Evolutionary conservation across 306 rosid genomes (phyloP).

Genomic region (Malus domestica): ASM211411v1 NC_041790.1:1623501-1624000

Average conservation of each 20-base stretch:
- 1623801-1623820: slow-evolving; percentile 1
- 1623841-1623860: slow-evolving; percentile 28
- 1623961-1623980: slow-evolving; percentile 23
- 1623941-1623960: slow-evolving; percentile 27
- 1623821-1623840: slow-evolving; percentile 15
- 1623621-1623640: slow-evolving; percentile 58
- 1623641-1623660: slow-evolving; percentile 52
- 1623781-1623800: neutral
- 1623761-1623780: slow-evolving; percentile 16
- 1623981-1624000: slow-evolving; percentile 20
- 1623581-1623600: slow-evolving; percentile 69
- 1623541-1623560: slow-evolving; percentile 32
- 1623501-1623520: neutral
- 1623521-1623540: neutral
- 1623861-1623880: slow-evolving; percentile 8
- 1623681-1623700: slow-evolving; percentile 29
- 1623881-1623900: slow-evolving; percentile 13
- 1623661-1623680: slow-evolving; percentile 17
- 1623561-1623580: slow-evolving; percentile 49
- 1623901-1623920: no score
- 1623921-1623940: neutral
- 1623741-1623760: slow-evolving; percentile 24
- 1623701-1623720: neutral
- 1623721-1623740: neutral
- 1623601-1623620: slow-evolving; percentile 56